Evolutionary conservation across 345 rosid species (phyloP).

Genomic region (Heritiera fomes): DNA sequence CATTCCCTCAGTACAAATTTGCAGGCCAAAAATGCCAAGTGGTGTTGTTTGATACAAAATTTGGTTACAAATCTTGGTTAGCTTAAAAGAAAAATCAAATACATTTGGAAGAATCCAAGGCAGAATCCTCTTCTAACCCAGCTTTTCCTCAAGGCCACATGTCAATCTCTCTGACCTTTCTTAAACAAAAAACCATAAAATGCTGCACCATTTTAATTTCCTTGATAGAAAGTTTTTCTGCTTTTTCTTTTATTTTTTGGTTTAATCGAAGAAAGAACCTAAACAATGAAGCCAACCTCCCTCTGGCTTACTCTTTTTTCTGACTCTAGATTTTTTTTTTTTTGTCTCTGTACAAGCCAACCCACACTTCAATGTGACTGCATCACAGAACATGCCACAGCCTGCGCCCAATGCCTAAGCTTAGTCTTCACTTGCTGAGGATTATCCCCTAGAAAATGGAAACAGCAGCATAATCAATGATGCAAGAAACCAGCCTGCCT

Average conservation of each 20-base stretch:
- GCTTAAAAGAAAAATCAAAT: not conserved
- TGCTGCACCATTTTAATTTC: not conserved
- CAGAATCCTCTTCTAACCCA: not conserved
- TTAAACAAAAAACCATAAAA: not conserved
- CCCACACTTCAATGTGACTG: slow-evolving; percentile 33
- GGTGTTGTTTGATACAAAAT: not conserved
- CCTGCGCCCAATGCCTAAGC: slow-evolving; percentile 94
- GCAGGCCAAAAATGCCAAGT: not conserved
- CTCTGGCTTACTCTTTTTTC: not conserved
- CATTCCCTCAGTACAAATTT: not conserved
- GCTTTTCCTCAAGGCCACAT: not conserved
- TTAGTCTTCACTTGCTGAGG: slow-evolving; percentile 70
- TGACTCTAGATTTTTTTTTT: not conserved
- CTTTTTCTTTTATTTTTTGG: not conserved
- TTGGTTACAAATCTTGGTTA: not conserved
- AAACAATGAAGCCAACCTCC: not conserved
- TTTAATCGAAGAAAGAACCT: slow-evolving; percentile 10
- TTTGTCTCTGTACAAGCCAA: not conserved
- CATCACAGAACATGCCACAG: slow-evolving; percentile 88
- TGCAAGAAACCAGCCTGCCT: not conserved
- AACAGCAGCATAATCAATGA: not conserved
- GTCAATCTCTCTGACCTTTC: not conserved
- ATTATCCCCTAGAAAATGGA: slow-evolving; percentile 27
- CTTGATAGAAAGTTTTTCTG: not conserved
- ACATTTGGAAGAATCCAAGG: not conserved